Conservation (phyloP, 1,284 basidiomycete species). For the Limonomyces culmigenus region DNA sequence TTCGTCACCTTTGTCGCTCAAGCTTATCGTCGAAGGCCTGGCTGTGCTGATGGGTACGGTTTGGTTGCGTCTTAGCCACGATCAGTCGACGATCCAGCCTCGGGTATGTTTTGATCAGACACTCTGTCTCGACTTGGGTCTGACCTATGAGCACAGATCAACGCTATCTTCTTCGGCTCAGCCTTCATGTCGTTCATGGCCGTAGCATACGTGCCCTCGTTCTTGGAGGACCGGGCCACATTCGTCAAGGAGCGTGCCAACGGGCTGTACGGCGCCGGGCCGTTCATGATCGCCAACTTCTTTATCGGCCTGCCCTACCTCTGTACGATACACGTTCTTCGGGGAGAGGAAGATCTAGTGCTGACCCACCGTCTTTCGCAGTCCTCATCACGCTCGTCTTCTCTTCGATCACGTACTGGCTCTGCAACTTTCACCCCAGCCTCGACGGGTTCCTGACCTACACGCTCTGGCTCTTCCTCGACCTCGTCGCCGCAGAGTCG, state of each 20-base stretch:
- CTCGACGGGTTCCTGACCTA: conserved; percentile 41
- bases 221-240: conserved; percentile 35
- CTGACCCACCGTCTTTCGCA: neutral
- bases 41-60: conserved; percentile 39
- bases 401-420: conserved; percentile 14
- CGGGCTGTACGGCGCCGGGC: conserved; percentile 38
- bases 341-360: neutral
- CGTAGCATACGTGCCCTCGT: conserved; percentile 32
- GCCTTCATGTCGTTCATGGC: conserved; percentile 43
- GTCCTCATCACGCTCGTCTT: conserved; percentile 4
- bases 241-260: conserved; percentile 33
- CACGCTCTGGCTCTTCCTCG: conserved; percentile 40
- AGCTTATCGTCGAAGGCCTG: too few relatives aligned
- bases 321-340: conserved; percentile 26
- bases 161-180: conserved; percentile 30
- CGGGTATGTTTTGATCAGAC: too few relatives aligned
- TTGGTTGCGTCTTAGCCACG: conserved; percentile 37
- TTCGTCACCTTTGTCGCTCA: too few relatives aligned
- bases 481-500: conserved; percentile 37
- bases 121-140: conserved; percentile 10
- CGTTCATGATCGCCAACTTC: conserved; percentile 32
- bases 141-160: conserved; percentile 12
- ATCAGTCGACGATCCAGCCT: conserved; percentile 11
- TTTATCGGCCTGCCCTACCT: conserved; percentile 39
- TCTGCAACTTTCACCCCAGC: conserved; percentile 29